These are phyloP conservation scores for Aspergillus cristatus DNA, from an alignment of 495 filamentous ascomycete genomes.

Conservation along the genomic window DNA sequence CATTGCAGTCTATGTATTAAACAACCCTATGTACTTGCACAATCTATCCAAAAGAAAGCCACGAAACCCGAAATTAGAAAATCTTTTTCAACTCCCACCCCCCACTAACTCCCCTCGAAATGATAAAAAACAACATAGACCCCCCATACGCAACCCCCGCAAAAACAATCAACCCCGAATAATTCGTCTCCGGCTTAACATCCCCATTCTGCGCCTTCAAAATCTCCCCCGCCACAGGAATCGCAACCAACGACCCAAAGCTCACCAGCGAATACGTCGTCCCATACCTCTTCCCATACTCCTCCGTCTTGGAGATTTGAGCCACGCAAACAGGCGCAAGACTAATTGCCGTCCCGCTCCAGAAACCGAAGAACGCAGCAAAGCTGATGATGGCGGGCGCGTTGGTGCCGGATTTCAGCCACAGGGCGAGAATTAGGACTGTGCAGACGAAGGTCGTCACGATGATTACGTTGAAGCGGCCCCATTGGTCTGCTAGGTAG, in stretches of 20 bases:
- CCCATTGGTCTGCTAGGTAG: slow-evolving; percentile 17
- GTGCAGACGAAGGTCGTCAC: slow-evolving; percentile 11
- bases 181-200: slow-evolving; percentile 3
- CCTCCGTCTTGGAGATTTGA: slow-evolving; percentile 27
- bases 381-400: slow-evolving; percentile 18
- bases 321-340: slow-evolving; percentile 17
- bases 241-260: slow-evolving; percentile 4
- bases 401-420: slow-evolving; percentile 11
- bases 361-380: slow-evolving; percentile 21
- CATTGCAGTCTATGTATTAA: no score
- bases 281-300: slow-evolving; percentile 10
- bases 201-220: slow-evolving; percentile 5
- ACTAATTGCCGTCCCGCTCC: slow-evolving; percentile 16
- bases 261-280: slow-evolving; percentile 6
- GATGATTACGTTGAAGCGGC: slow-evolving; percentile 25
- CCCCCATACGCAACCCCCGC: slow-evolving; percentile 39
- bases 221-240: slow-evolving; percentile 11
- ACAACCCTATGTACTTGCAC: no score
- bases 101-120: slow-evolving; percentile 33
- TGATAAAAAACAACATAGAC: slow-evolving; percentile 29
- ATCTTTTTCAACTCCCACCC: slow-evolving; percentile 17
- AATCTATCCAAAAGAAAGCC: no score
- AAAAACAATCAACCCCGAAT: slow-evolving; percentile 37
- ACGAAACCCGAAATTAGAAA: no score
- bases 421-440: slow-evolving; percentile 15